phyloP scores from a whole-genome alignment of 768 basidiomycete genomes.

The Lyophyllum decastes region DNA sequence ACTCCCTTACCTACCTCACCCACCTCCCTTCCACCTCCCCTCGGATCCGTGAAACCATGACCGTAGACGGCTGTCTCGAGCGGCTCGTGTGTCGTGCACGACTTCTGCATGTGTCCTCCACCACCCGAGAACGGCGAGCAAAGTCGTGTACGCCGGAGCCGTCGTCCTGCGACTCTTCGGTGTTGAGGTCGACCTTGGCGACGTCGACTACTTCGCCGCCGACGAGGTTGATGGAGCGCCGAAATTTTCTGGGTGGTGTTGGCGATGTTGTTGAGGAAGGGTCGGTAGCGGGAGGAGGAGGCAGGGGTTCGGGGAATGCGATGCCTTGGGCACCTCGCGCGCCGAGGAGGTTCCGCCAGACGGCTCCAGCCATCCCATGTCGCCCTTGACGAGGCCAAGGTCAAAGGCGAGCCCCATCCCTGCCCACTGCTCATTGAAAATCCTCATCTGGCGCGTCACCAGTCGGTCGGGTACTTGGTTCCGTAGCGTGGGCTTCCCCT shows the following conservation, averaged over 20 bases:
- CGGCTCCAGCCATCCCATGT: conserved; percentile 79
- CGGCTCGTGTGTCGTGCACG: conserved; percentile 91
- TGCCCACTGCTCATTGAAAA: conserved; percentile 89
- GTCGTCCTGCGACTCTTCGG: conserved; percentile 65
- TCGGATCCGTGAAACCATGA: conserved; percentile 97
- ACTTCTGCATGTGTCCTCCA: conserved; percentile 83
- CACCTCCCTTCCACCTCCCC: conserved; percentile 98
- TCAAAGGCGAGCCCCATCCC: conserved; percentile 82
- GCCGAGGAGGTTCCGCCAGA: conserved; percentile 92
- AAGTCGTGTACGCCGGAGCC: conserved; percentile 76
- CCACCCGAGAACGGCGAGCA: conserved; percentile 74
- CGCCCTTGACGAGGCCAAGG: conserved; percentile 70
- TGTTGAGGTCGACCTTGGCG: conserved; percentile 54
- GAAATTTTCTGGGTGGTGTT: conserved; percentile 36
- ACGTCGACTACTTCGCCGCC: conserved; percentile 66
- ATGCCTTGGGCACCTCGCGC: conserved; percentile 80
- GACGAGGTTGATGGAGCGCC: conserved; percentile 70
- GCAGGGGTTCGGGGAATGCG: conserved; percentile 33
- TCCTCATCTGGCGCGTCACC: conserved; percentile 86
- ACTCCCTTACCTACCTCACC: conserved; percentile 93
- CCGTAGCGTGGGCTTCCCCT: conserved; percentile 16
- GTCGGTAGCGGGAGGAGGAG: not conserved
- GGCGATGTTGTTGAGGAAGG: conserved; percentile 12
- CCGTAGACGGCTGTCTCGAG: conserved; percentile 97
- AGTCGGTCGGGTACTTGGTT: conserved; percentile 71